These are phyloP conservation scores for Carpinus fangiana DNA, from an alignment of 306 rosid genomes.

Conservation along the genomic window DNA sequence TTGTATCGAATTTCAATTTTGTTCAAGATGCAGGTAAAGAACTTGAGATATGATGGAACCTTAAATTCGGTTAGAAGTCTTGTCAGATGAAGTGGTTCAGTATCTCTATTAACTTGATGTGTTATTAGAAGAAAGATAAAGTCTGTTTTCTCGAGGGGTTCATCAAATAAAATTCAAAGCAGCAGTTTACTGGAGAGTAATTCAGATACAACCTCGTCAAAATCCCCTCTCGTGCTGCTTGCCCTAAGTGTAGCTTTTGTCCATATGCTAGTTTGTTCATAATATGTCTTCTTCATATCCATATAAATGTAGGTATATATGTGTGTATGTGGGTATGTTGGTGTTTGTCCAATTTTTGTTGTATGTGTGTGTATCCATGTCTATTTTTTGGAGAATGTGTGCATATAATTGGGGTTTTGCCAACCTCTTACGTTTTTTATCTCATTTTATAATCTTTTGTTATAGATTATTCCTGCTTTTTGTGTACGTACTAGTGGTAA, in stretches of 20 bases:
- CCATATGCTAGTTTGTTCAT: too few relatives aligned
- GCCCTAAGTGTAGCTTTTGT: too few relatives aligned
- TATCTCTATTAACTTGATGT: background rate
- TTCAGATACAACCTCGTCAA: background rate
- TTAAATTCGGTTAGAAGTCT: background rate
- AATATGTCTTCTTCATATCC: background rate
- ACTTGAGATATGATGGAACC: conserved; percentile 4
- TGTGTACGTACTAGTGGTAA: background rate
- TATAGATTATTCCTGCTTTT: conserved; percentile 8
- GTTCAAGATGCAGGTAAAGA: background rate
- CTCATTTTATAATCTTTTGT: background rate
- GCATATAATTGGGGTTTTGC: background rate
- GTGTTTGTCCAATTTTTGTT: background rate
- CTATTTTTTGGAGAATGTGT: background rate
- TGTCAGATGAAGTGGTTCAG: background rate
- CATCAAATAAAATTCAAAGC: background rate
- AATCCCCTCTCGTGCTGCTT: too few relatives aligned
- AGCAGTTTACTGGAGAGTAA: background rate
- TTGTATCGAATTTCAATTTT: background rate
- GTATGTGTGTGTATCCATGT: background rate
- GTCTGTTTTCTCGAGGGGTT: background rate
- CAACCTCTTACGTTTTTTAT: background rate
- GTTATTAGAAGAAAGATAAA: background rate
- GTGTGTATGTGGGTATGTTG: too few relatives aligned
- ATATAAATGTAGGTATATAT: background rate